Base-by-base conservation (phyloP, 768 basidiomycete genomes). In the Boletus vinaceobasis region DNA sequence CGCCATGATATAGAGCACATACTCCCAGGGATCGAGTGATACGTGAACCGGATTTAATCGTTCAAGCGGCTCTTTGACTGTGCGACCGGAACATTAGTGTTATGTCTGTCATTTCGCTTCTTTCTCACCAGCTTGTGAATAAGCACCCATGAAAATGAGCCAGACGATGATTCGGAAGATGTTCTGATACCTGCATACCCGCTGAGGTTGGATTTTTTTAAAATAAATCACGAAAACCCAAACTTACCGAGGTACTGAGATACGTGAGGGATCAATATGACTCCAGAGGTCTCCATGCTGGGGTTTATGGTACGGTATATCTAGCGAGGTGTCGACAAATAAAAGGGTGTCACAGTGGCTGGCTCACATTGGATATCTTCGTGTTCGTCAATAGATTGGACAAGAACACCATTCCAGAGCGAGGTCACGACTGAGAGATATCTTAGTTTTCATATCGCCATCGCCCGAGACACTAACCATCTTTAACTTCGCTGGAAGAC, bases 401-500 rank as follows among this genome's bases (percentile, higher is more conserved):
- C 78, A 54, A 91, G 78, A 19, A 87, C 82, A 15, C 95, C 95
- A 10, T 72, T 77, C 93, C 95, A 96, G 21, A 98, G 75, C 0
- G 83, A 77, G 61, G 83, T 82, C 38, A 95, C 86, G 13, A 95
- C 93, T 92, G 45, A 13, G 36, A 17, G 32, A 45, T 43, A 54
- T 42, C 14, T 65, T 19, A 64, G 51, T 36, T 31, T 50, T 43
- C 23, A 35, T 5, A 10, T 48, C 21, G 5, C n/a, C 48, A 26
- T 21, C 23, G n/a, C 49, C 15, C 2, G 11, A 29, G 6, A 33
- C 40, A 62, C 74, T 51, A 53, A 89, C 90, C 85, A 64, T 88
- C 80, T 67, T 96, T 93, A 14, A 90, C 85, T 72, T 94, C 93
- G 45, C 69, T 84, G 0, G 91, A 94, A 10, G 92, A 92, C 39